Evolutionary conservation across 164 flowering plant genomes (phyloP).

Genomic region (Buxus sempervirens): DNA sequence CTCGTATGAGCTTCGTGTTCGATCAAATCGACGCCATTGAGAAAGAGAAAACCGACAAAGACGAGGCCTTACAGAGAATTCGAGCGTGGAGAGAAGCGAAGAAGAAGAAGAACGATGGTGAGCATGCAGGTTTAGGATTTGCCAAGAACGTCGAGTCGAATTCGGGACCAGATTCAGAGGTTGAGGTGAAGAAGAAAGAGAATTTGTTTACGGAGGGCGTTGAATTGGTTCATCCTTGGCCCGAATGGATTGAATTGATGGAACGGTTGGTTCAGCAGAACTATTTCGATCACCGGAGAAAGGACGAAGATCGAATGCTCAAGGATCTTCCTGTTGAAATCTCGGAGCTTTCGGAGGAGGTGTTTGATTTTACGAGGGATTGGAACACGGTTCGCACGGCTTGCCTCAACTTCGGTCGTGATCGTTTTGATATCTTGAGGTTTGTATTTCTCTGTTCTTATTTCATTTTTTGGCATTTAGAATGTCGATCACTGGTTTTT

Average conservation of each 20-base stretch:
- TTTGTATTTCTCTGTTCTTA: conserved; percentile 13
- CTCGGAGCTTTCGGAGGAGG: conserved; percentile 37
- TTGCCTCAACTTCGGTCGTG: conserved; percentile 70
- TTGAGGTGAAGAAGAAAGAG: conserved; percentile 14
- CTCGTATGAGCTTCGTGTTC: conserved; percentile 90
- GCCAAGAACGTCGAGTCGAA: conserved; percentile 2
- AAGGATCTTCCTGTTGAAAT: conserved; percentile 37
- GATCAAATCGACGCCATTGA: conserved; percentile 93
- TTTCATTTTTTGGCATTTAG: background rate
- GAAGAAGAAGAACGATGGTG: conserved; percentile 20
- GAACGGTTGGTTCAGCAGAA: conserved; percentile 88
- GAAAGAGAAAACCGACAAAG: conserved; percentile 52
- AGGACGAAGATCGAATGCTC: conserved; percentile 60
- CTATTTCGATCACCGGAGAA: conserved; percentile 78
- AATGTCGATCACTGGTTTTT: background rate
- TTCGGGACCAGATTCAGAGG: conserved; percentile 13
- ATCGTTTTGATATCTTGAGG: conserved; percentile 93
- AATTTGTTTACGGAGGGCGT: conserved; percentile 37
- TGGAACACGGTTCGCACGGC: conserved; percentile 70
- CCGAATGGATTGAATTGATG: conserved; percentile 92
- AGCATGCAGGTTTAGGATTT: conserved; percentile 4
- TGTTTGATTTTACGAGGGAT: conserved; percentile 67
- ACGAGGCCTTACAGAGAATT: conserved; percentile 76
- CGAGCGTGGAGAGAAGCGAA: conserved; percentile 82
- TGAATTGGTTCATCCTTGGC: conserved; percentile 95